These are phyloP conservation scores for Xylaria acuta DNA, from an alignment of 495 filamentous ascomycete genomes.

Conservation along the genomic window DNA sequence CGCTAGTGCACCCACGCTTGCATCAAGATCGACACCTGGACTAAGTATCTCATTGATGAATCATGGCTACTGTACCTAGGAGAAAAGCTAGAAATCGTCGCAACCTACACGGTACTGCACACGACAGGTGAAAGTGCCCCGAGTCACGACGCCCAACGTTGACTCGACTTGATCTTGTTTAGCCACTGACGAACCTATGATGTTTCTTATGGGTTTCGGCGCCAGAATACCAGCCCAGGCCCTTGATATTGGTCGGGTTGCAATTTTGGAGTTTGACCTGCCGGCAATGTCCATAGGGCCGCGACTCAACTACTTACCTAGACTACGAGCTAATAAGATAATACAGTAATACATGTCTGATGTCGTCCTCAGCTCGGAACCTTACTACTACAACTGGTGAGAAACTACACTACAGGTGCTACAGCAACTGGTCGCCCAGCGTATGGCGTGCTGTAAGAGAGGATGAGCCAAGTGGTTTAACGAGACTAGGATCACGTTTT, in stretches of 20 bases:
- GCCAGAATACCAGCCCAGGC: neutral
- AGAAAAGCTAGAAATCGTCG: neutral
- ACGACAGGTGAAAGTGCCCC: neutral
- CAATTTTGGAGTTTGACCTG: neutral
- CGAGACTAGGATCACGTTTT: neutral
- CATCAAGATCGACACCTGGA: slow-evolving; percentile 17
- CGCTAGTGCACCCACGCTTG: neutral
- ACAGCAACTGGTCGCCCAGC: neutral
- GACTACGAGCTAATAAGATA: neutral
- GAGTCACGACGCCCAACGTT: neutral
- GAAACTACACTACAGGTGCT: no score
- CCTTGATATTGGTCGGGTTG: neutral
- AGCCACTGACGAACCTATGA: slow-evolving; percentile 5
- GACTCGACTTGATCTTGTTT: neutral
- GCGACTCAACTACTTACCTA: neutral
- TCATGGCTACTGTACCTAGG: slow-evolving; percentile 18
- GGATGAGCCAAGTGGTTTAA: neutral
- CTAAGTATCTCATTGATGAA: neutral
- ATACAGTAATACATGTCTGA: neutral
- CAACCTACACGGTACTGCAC: neutral
- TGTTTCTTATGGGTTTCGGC: neutral
- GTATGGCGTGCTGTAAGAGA: no score
- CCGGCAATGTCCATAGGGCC: neutral
- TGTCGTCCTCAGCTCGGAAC: neutral
- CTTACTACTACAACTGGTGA: neutral